Evolutionary conservation across 257 asterid genomes (phyloP).

Genomic region (Solanum okadae): DNA sequence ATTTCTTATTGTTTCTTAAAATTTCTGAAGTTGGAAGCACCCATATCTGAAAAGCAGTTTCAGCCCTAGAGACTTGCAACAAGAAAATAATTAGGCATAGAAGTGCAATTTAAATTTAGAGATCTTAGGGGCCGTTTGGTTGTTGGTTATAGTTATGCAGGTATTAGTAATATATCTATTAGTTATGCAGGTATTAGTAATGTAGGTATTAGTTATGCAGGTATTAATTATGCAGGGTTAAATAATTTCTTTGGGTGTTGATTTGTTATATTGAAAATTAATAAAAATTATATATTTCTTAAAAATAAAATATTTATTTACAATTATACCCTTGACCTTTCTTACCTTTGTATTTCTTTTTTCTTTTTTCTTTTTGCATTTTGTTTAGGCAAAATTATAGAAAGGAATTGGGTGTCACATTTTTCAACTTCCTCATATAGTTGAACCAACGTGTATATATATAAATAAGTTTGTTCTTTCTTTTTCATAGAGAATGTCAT

Average conservation of each 20-base stretch:
- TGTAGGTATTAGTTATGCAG: not conserved
- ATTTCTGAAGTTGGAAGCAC: not conserved
- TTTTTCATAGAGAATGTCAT: not conserved
- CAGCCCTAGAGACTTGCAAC: not conserved
- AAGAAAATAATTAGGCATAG: not conserved
- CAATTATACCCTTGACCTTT: not conserved
- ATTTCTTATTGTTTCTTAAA: not conserved
- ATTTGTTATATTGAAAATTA: not conserved
- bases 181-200: not conserved
- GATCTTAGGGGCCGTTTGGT: not conserved
- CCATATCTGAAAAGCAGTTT: not conserved
- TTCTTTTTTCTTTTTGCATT: not conserved
- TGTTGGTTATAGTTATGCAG: not conserved
- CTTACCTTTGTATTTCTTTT: not conserved
- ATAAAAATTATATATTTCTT: not conserved
- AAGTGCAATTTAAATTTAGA: not conserved
- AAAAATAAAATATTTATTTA: too few relatives aligned
- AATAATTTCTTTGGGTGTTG: not conserved
- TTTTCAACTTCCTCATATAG: not conserved
- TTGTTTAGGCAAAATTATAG: not conserved
- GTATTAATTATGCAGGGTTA: not conserved
- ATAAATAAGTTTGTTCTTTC: not conserved
- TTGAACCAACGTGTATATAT: not conserved
- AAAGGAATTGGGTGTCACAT: not conserved
- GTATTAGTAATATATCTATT: too few relatives aligned